Percentiles rank a stretch among this genome's conserved stretches.
These are phyloP conservation scores for Penicillium glabrum DNA, from an alignment of 2,329 filamentous ascomycete species.

Conservation along the genomic window DNA sequence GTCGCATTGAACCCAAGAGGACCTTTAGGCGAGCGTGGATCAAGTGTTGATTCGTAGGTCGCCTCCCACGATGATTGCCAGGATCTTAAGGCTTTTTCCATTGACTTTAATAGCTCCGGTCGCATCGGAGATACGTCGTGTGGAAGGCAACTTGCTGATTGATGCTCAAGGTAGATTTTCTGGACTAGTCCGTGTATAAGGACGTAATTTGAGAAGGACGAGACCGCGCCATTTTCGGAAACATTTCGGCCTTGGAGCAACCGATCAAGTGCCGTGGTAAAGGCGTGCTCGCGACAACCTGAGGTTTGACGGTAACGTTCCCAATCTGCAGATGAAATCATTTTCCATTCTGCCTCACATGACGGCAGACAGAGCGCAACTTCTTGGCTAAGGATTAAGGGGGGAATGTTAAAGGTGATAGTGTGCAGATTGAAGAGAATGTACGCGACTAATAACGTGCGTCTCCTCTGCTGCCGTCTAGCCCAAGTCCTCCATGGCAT, in stretches of 20 bases:
- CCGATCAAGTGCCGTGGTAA: background rate
- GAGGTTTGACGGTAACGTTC: background rate
- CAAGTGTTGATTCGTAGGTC: too few species aligned
- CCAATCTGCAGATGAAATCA: background rate
- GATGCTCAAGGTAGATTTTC: background rate
- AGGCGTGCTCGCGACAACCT: background rate
- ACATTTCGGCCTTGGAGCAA: background rate
- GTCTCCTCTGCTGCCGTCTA: background rate
- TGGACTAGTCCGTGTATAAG: background rate
- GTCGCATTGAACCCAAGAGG: too few species aligned
- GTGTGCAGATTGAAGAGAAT: background rate
- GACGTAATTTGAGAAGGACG: background rate
- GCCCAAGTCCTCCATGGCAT: background rate
- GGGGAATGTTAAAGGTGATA: background rate
- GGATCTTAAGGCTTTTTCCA: too few species aligned
- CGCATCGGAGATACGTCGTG: too few species aligned
- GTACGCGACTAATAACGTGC: background rate
- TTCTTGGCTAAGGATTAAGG: background rate
- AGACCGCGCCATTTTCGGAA: background rate
- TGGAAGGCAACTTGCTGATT: too few species aligned
- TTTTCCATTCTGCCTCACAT: background rate
- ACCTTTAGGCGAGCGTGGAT: too few species aligned
- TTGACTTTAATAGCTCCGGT: too few species aligned
- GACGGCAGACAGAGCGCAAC: background rate
- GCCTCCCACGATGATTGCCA: too few species aligned